A percentile compares a stretch with the other conserved stretches of the same genome.
Evolutionary conservation across 1,139 yeast genomes (phyloP).

Genomic region (Yamadazyma diddensiae): DNA sequence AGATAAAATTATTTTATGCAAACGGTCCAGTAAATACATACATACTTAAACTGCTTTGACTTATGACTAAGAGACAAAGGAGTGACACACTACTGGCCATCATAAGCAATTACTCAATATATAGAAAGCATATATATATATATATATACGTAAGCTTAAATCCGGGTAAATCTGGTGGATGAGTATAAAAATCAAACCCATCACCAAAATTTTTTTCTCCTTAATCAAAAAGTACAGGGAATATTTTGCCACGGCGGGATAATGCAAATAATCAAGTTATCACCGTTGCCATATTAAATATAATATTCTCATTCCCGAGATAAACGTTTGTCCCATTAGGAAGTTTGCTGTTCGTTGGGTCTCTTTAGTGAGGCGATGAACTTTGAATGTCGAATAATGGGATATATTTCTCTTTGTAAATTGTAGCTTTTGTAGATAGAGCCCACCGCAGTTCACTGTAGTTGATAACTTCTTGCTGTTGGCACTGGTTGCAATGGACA

Average conservation of each 20-base stretch:
- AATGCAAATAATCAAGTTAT: conserved; percentile 60
- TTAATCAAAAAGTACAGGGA: conserved; percentile 63
- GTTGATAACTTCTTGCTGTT: no score
- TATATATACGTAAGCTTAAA: no score
- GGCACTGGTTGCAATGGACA: no score
- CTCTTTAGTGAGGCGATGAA: conserved; percentile 51
- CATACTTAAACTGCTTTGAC: no score
- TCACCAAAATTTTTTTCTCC: conserved; percentile 16
- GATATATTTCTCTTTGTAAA: conserved; percentile 38
- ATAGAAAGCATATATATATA: no score
- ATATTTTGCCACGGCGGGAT: conserved; percentile 69
- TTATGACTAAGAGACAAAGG: no score
- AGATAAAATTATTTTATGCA: no score
- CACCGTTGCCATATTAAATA: conserved; percentile 59
- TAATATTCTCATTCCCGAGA: conserved; percentile 46
- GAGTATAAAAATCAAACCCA: conserved; percentile 7
- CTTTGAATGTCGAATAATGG: conserved; percentile 62
- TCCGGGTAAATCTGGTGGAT: conserved; percentile 14
- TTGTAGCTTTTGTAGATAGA: no score
- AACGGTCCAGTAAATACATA: no score
- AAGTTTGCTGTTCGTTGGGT: conserved; percentile 55
- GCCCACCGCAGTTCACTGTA: no score
- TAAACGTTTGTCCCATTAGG: conserved; percentile 49
- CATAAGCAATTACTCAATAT: no score
- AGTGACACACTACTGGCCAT: no score